These are phyloP conservation scores for Sphaerobolus stellatus DNA, from an alignment of 1,284 basidiomycete genomes.

Conservation along the genomic window DNA sequence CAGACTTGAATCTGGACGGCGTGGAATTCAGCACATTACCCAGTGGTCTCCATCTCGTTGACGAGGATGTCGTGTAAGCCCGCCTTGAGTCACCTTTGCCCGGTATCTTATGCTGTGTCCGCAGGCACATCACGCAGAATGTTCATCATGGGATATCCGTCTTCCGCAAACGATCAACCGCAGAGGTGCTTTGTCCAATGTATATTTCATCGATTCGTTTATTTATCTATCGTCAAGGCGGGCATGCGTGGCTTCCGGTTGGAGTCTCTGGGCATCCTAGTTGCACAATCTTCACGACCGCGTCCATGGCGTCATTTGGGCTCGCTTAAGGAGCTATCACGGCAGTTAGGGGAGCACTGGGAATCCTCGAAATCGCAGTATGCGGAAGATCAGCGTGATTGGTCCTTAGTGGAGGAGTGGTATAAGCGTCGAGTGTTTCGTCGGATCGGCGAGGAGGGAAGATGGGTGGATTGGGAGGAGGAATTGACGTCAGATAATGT, in stretches of 20 bases:
- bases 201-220: background rate
- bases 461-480: conserved; percentile 21
- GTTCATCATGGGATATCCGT: conserved; percentile 68
- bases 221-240: conserved; percentile 22
- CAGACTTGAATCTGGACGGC: conserved; percentile 64
- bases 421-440: conserved; percentile 12
- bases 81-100: background rate
- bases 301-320: conserved; percentile 70
- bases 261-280: conserved; percentile 71
- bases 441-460: conserved; percentile 13
- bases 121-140: conserved; percentile 70
- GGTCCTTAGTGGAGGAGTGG: conserved; percentile 11
- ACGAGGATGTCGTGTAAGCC: conserved; percentile 72
- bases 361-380: background rate
- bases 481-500: conserved; percentile 16
- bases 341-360: conserved; percentile 6
- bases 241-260: conserved; percentile 77
- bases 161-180: conserved; percentile 63
- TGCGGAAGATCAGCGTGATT: conserved; percentile 8
- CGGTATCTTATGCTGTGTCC: no score
- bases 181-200: conserved; percentile 35
- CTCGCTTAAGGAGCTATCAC: conserved; percentile 54
- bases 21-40: conserved; percentile 78
- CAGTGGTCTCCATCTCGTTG: conserved; percentile 75
- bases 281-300: conserved; percentile 60